Conservation (phyloP, 306 rosid species). For the Vigna nakashimae region DNA sequence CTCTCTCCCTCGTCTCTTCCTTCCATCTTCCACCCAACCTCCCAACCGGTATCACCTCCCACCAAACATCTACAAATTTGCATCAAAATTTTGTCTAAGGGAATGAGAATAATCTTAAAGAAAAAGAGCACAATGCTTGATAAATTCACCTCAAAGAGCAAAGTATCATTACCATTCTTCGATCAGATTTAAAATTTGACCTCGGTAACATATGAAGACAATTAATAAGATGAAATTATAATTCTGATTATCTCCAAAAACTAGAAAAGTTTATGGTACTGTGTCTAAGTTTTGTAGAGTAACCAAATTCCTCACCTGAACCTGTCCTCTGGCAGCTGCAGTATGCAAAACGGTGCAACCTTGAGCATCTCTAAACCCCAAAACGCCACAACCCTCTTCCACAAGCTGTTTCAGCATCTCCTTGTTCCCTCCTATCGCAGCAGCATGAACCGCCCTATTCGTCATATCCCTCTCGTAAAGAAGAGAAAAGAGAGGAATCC, state of each 20-base stretch:
- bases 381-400: conserved; percentile 50
- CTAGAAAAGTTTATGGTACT: too few relatives aligned
- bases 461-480: conserved; percentile 70
- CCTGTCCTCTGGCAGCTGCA: conserved; percentile 85
- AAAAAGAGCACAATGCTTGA: background rate
- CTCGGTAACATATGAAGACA: too few relatives aligned
- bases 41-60: too few relatives aligned
- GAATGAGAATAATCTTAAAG: conserved; percentile 12
- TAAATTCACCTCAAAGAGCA: background rate
- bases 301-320: conserved; percentile 56
- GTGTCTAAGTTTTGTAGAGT: too few relatives aligned
- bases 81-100: background rate
- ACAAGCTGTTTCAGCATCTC: conserved; percentile 68
- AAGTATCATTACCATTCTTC: too few relatives aligned
- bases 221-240: too few relatives aligned
- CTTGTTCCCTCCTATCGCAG: conserved; percentile 87
- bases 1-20: too few relatives aligned
- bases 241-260: too few relatives aligned
- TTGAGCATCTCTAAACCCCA: conserved; percentile 64
- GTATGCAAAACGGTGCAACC: conserved; percentile 77
- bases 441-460: conserved; percentile 69
- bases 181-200: too few relatives aligned
- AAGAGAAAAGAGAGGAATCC: too few relatives aligned
- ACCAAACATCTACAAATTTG: background rate
- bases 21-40: too few relatives aligned